Percentiles rank a stretch among this genome's conserved stretches.
Evolutionary conservation across 371 early-diverging fungal genomes (phyloP).

Genomic region (Mortierella sp.): DNA sequence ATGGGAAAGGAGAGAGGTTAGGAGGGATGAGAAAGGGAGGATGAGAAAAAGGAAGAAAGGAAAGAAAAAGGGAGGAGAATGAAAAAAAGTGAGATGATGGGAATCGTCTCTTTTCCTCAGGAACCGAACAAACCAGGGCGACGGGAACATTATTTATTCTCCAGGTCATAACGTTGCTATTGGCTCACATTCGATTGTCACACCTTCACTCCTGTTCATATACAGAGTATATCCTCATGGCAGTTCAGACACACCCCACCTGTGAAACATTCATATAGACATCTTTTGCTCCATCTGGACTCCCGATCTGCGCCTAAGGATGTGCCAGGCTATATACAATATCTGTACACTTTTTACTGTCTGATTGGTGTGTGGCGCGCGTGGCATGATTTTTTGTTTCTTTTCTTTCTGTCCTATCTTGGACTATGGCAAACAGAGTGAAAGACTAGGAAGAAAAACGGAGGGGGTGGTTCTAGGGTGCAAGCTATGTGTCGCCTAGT

Average conservation of each 20-base stretch:
- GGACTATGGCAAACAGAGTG: no score
- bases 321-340: not conserved
- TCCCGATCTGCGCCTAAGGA: not conserved
- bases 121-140: conserved; percentile 1
- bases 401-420: no score
- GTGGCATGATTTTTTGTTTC: not conserved
- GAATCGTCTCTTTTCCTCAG: not conserved
- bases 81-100: not conserved
- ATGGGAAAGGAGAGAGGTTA: not conserved
- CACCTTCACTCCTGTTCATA: not conserved
- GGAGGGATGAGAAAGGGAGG: not conserved
- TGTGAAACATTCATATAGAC: no score
- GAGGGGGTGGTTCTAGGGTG: no score
- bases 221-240: no score
- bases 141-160: not conserved
- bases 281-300: not conserved
- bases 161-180: no score
- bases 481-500: no score
- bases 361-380: no score
- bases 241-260: no score
- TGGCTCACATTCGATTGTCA: no score
- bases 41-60: not conserved
- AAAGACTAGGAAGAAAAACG: not conserved
- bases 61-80: not conserved
- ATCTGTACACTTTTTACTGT: not conserved